Base-by-base conservation (phyloP, 1,284 basidiomycete genomes). In the Boletus smithii region DNA sequence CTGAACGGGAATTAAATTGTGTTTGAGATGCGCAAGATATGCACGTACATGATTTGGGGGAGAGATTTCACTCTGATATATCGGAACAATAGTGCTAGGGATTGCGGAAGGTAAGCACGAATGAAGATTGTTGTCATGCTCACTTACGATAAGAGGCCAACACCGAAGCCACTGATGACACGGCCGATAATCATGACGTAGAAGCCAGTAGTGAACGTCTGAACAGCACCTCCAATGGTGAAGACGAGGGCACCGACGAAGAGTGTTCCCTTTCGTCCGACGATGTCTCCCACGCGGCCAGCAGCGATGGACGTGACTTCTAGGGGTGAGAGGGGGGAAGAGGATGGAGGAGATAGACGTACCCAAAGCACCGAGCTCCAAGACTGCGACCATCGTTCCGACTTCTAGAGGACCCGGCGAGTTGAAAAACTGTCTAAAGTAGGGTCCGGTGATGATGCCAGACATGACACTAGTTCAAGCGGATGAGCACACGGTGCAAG, bases 51-150 rank as follows among this genome's bases (percentile, higher is more conserved):
- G 91, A 62, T 92, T 81, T 3, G 95, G 91, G 13, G 95, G 94
- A 3, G 92, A 95, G 42, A 98, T 92, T 73, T 98, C 95, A 58
- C 88, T 91, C 71, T 97, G 95, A 67, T 97, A 99, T 51, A 97
- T 97, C 6, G 95, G 95, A 18, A 98, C 95, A 53, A 97, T 93
- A 50, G 95, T 97, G 44, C 91, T 91, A 60, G 16, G 26, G 40
- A 37, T 40, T 20, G 13, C 14, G 10, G 2, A 33, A 35, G 16
- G 42, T 48, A 18, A 49, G 29, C 23, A 29, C 41, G 27, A 27
- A 49, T 10, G 44, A 44, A 27, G 38, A 18, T 31, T 42, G 3
- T 8, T n/a, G 27, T 31, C 13, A 16, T 13, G 22, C 5, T 20
- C n/a, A 76, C 88, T 58, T 62, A 91, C 89, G 88, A 91, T 42